Conservation (phyloP, 2,329 filamentous ascomycete genomes). For the Diaporthe sp. region DNA sequence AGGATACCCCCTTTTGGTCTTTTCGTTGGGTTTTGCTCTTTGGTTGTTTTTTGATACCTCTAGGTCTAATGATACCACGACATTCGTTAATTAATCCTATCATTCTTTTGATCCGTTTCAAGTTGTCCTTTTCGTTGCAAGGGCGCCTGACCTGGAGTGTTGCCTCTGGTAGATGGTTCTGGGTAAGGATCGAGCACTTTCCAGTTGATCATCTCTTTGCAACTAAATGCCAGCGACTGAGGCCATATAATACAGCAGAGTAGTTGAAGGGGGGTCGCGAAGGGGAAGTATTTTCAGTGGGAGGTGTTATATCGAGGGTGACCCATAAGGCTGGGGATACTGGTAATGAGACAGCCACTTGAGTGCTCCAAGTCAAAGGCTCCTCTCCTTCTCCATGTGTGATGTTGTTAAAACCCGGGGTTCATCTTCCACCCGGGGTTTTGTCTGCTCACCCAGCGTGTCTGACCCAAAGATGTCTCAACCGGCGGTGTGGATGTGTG, state of each 20-base stretch:
- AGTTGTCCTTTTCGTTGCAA: not conserved
- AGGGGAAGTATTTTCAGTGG: not conserved
- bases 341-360: not conserved
- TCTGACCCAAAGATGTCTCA: not conserved
- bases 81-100: conserved; percentile 20
- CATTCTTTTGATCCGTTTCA: not conserved
- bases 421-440: too few species aligned
- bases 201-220: not conserved
- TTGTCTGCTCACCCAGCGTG: not conserved
- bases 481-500: too few species aligned
- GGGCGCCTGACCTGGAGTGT: not conserved
- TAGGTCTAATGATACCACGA: conserved; percentile 24
- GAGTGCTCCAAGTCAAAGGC: not conserved
- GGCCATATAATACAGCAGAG: too few species aligned
- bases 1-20: conserved; percentile 33
- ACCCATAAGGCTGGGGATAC: not conserved
- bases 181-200: not conserved
- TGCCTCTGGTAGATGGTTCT: not conserved
- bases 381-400: not conserved
- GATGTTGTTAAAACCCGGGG: not conserved
- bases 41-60: conserved; percentile 8
- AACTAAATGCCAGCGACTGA: not conserved
- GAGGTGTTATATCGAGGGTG: not conserved
- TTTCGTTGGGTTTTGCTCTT: conserved; percentile 5
- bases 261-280: not conserved